Percentiles rank a stretch among this genome's conserved stretches.
These are phyloP conservation scores for Xylaria hypoxylon DNA, from an alignment of 2,329 filamentous ascomycete species.

Conservation along the genomic window DNA sequence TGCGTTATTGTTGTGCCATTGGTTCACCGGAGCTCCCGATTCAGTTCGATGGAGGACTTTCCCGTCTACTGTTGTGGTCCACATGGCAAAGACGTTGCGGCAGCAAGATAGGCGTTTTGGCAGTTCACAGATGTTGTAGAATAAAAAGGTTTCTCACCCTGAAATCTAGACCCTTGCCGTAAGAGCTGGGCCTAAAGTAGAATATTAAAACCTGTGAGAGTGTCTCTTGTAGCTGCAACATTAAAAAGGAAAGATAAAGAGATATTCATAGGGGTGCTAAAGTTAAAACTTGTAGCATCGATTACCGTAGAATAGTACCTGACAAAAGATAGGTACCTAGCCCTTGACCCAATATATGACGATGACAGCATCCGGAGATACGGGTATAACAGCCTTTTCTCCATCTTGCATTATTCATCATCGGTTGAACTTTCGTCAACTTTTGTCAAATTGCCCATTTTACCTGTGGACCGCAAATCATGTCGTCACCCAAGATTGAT, in stretches of 20 bases:
- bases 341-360: not conserved
- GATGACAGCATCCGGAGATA: slow-evolving; percentile 17
- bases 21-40: slow-evolving; percentile 46
- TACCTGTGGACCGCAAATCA: slow-evolving; percentile 23
- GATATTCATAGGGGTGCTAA: not conserved
- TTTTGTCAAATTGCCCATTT: slow-evolving; percentile 5
- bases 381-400: slow-evolving; percentile 28
- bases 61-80: slow-evolving; percentile 49
- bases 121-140: not conserved
- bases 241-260: not conserved
- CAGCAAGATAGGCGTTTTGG: not conserved
- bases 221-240: not conserved
- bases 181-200: not conserved
- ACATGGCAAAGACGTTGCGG: slow-evolving; percentile 46
- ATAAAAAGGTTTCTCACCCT: not conserved
- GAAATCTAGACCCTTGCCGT: not conserved
- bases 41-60: slow-evolving; percentile 52
- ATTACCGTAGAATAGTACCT: not conserved
- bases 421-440: not conserved
- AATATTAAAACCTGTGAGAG: not conserved
- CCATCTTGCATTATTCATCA: slow-evolving; percentile 30
- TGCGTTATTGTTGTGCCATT: slow-evolving; percentile 44
- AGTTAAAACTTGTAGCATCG: not conserved
- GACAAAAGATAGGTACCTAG: slow-evolving; percentile 4
- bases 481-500: slow-evolving; percentile 12